Base-by-base conservation (phyloP, 768 basidiomycete genomes). In the Podaxis sp. region DNA sequence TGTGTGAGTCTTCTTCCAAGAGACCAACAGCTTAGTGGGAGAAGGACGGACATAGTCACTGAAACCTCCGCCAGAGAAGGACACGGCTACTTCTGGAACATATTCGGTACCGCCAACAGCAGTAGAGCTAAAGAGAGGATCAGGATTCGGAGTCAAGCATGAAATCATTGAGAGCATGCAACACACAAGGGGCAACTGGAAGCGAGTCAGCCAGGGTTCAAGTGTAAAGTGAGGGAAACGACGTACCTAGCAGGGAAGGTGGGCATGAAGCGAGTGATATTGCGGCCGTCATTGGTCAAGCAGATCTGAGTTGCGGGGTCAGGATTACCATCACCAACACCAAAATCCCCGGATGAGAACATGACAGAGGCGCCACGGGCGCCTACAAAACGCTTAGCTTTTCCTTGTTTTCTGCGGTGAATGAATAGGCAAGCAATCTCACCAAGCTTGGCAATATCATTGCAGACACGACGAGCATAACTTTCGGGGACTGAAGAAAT, bases 51-150 rank as follows among this genome's bases (percentile, higher is more conserved):
- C 87, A 57, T 84, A 83, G 64, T 88, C 78, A 69, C 88, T 89
- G 75, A 91, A 92, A 2, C 90, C 89, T 38, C 90, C 90, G 1
- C 88, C 87, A 12, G 87, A 89, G 75, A 90, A 87, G 65, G 73
- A 75, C 2, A 80, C 82, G 0, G 84, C 85, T 13, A 77, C 77
- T 70, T 92, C 90, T 0, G 87, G 89, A 55, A 88, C 73, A 43
- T 74, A 64, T 24, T 71, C 72, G 1, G 90, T 91, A 8, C 84
- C 90, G 6, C 90, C 90, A 2, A 93, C 89, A 2, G 86, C 64
- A 3, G 90, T 93, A 19, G 90, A 86, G 64, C 89, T 91, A 50
- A 50, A 24, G 12, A 50, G 24, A 50, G 17, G 57, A 33, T 33
- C 56, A n/a, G 12, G 22, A 46, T 38, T 53, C n/a, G 19, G 38